Percentiles rank a stretch among this genome's conserved stretches.
These are phyloP conservation scores for Aphanoascus verrucosus DNA, from an alignment of 2,329 filamentous ascomycete species.

Conservation along the genomic window DNA sequence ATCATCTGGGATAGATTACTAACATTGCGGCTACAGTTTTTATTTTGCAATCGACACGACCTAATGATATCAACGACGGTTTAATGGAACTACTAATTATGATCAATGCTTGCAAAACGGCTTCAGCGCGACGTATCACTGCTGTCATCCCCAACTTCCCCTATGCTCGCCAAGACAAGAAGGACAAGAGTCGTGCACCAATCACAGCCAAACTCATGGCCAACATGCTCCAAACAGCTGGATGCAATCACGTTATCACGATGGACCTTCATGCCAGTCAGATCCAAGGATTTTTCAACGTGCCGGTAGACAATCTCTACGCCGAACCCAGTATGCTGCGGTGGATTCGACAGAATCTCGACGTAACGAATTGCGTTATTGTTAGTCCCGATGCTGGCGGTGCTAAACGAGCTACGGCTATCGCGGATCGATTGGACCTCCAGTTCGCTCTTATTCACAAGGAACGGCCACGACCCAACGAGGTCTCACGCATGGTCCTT, in stretches of 20 bases:
- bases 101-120: constrained; percentile 87
- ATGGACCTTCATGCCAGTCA: constrained; percentile 93
- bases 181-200: constrained; percentile 89
- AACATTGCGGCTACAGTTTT: constrained; percentile 51
- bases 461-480: constrained; percentile 81
- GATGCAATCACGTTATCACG: constrained; percentile 86
- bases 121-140: constrained; percentile 80
- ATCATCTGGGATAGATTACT: neutral
- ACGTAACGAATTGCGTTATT: constrained; percentile 75
- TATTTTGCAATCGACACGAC: constrained; percentile 88
- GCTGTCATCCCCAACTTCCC: constrained; percentile 94
- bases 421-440: constrained; percentile 81
- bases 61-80: constrained; percentile 94
- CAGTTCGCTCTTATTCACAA: constrained; percentile 95
- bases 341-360: constrained; percentile 81
- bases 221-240: constrained; percentile 93
- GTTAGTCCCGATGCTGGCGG: constrained; percentile 92
- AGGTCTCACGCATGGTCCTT: constrained; percentile 89
- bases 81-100: constrained; percentile 98
- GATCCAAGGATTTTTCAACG: constrained; percentile 93
- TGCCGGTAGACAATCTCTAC: constrained; percentile 71
- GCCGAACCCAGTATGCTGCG: constrained; percentile 84
- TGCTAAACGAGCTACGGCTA: constrained; percentile 86
- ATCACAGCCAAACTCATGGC: constrained; percentile 94
- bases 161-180: constrained; percentile 95